A percentile compares a stretch with the other conserved stretches of the same genome.
Conservation (phyloP, 202 grass and related monocot species). For the Brachypodium distachyon region DNA sequence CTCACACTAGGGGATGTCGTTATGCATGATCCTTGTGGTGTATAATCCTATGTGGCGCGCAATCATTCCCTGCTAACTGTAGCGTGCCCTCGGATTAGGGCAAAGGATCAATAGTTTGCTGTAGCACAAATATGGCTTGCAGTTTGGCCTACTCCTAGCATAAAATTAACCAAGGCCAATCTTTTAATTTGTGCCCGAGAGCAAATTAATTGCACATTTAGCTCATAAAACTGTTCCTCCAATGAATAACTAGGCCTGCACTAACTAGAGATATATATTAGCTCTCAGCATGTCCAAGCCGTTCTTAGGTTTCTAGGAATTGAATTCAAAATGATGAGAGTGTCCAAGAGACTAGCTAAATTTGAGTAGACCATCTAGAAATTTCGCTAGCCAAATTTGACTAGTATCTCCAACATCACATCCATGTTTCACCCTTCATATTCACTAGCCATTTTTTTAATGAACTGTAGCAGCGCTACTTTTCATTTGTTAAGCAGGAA, state of each 20-base stretch:
- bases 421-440: no score
- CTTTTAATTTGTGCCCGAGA: background rate
- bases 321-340: no score
- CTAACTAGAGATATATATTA: no score
- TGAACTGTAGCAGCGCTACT: no score
- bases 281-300: no score
- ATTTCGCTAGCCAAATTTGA: no score
- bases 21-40: background rate
- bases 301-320: no score
- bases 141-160: background rate
- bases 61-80: conserved; percentile 15
- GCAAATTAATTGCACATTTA: background rate
- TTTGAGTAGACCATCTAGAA: no score
- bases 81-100: conserved; percentile 27
- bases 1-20: background rate
- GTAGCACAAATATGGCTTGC: background rate
- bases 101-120: conserved; percentile 14
- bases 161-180: background rate
- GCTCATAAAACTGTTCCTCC: background rate
- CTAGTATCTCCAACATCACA: no score
- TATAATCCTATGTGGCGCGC: background rate
- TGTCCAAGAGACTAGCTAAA: no score
- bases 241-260: background rate
- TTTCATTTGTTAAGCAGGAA: no score
- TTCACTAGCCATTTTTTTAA: no score